phyloP scores from a whole-genome alignment of 228 moss, liverwort and hornwort species.

The Sphagnum magellanicum region DNA sequence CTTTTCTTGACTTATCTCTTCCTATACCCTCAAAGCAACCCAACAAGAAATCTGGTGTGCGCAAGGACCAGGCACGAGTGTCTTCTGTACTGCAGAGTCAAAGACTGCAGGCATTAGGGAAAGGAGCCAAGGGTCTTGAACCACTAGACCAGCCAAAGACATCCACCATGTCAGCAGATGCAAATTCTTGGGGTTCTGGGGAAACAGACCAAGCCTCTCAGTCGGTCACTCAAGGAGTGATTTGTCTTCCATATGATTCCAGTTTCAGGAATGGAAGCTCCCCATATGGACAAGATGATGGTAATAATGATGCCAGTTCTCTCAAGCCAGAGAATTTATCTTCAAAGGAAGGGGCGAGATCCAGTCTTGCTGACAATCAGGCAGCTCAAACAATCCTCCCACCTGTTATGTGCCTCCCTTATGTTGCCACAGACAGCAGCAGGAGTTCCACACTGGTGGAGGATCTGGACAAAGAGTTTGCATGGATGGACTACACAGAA shows the following conservation, averaged over 20 bases:
- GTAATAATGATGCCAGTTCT: neutral
- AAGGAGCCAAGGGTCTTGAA: slow-evolving; percentile 18
- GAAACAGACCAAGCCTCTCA: neutral
- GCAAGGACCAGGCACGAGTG: slow-evolving; percentile 26
- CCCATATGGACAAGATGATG: neutral
- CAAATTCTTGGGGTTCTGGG: neutral
- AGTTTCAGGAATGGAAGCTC: neutral
- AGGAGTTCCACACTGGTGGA: slow-evolving; percentile 3
- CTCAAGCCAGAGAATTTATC: no score
- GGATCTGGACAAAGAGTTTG: neutral
- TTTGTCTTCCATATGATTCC: neutral
- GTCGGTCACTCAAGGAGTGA: neutral
- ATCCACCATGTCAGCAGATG: slow-evolving; percentile 5
- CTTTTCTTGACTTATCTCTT: slow-evolving; percentile 74
- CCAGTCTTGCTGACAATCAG: neutral
- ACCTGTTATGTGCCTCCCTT: slow-evolving; percentile 2
- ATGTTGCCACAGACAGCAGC: slow-evolving; percentile 3
- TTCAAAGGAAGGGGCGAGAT: no score
- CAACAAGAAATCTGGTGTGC: slow-evolving; percentile 23
- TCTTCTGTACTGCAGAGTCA: slow-evolving; percentile 19
- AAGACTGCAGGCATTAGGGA: slow-evolving; percentile 14
- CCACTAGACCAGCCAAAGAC: slow-evolving; percentile 7
- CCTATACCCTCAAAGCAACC: slow-evolving; percentile 62
- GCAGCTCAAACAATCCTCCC: slow-evolving; percentile 4
- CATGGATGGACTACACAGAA: slow-evolving; percentile 16